Conservation (phyloP, 495 filamentous ascomycete species). For the Collariella sp. region DNA sequence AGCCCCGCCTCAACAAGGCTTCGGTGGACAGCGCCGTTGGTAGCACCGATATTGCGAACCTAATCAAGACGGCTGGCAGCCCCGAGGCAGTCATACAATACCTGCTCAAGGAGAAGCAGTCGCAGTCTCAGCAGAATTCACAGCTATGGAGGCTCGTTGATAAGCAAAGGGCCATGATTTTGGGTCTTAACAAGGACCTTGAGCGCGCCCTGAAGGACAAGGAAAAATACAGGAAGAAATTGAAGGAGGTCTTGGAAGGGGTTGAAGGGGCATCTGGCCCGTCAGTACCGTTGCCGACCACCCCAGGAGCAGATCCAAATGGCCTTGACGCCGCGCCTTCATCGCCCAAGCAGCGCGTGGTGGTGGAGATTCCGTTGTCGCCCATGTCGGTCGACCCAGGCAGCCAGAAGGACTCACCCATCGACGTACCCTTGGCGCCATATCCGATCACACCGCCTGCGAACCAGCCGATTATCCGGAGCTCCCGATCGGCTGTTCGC, state of each 20-base stretch:
- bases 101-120: constrained; percentile 83
- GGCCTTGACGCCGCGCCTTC: constrained; percentile 6
- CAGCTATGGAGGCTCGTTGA: constrained; percentile 94
- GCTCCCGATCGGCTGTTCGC: constrained; percentile 26
- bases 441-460: constrained; percentile 51
- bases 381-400: constrained; percentile 35
- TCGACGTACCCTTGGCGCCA: constrained; percentile 45
- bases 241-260: constrained; percentile 59
- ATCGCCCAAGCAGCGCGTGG: constrained; percentile 25
- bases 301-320: constrained; percentile 5
- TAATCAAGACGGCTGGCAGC: constrained; percentile 78
- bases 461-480: constrained; percentile 24
- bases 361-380: constrained; percentile 32
- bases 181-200: constrained; percentile 90
- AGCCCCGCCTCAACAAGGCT: constrained; percentile 51
- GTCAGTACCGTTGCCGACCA: constrained; percentile 3
- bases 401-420: constrained; percentile 40
- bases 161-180: constrained; percentile 87
- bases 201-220: constrained; percentile 90
- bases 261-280: constrained; percentile 21
- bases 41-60: constrained; percentile 57
- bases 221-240: constrained; percentile 81
- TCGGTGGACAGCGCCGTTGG: constrained; percentile 48
- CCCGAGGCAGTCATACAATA: constrained; percentile 82
- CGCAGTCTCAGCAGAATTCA: constrained; percentile 76